Conservation (phyloP, 1,284 basidiomycete genomes). For the Athelia sp. region DNA sequence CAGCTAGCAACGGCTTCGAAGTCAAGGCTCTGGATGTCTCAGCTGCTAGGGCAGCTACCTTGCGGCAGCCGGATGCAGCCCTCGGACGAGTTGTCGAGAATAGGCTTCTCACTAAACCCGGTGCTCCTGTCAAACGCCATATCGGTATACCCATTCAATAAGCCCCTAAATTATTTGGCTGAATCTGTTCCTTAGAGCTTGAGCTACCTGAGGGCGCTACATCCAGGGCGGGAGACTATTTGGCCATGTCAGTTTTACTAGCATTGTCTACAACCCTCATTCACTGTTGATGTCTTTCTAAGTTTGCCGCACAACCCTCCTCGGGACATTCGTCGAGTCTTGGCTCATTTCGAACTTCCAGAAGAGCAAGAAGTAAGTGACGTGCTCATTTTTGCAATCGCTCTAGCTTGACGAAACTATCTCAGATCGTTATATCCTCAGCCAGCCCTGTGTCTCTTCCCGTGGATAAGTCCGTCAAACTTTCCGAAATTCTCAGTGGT, state of each 20-base stretch:
- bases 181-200: conserved; percentile 25
- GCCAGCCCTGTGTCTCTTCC: conserved; percentile 38
- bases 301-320: conserved; percentile 37
- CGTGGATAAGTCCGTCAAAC: conserved; percentile 28
- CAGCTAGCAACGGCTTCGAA: conserved; percentile 19
- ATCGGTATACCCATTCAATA: conserved; percentile 25
- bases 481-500: conserved; percentile 32
- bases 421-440: conserved; percentile 33
- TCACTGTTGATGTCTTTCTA: not conserved
- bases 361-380: conserved; percentile 34
- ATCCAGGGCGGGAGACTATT: conserved; percentile 43
- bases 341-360: conserved; percentile 32
- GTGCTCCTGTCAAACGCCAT: conserved; percentile 37
- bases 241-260: conserved; percentile 34
- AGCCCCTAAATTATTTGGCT: not conserved
- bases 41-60: conserved; percentile 28
- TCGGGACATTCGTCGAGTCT: conserved; percentile 33
- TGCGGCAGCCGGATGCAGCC: conserved; percentile 35
- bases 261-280: not conserved
- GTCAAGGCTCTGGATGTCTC: conserved; percentile 30
- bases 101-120: conserved; percentile 31
- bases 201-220: conserved; percentile 36
- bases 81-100: conserved; percentile 37
- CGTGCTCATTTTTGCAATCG: not conserved
- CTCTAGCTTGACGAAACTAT: not conserved